These are phyloP conservation scores for Styphnolobium japonicum DNA, from an alignment of 306 rosid genomes.

Conservation along the genomic window DNA sequence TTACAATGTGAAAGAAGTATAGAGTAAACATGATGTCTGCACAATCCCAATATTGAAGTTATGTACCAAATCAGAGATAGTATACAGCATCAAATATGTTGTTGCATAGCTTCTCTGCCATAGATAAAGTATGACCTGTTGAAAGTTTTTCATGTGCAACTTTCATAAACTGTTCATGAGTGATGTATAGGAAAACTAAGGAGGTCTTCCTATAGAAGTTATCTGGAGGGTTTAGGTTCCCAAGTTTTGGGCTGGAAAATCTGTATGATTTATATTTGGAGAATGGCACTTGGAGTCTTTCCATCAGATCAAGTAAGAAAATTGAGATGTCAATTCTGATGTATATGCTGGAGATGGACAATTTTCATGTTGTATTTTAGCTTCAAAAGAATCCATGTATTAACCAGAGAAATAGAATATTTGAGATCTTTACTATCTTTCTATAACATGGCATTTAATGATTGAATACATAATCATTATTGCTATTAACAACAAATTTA, in stretches of 20 bases:
- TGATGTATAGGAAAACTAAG: neutral
- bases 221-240: neutral
- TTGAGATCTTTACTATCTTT: slow-evolving; percentile 7
- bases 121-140: neutral
- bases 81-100: neutral
- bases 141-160: neutral
- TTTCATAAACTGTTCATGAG: slow-evolving; percentile 10
- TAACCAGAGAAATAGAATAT: neutral
- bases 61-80: neutral
- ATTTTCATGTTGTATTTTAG: neutral
- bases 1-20: neutral
- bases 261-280: neutral
- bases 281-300: neutral
- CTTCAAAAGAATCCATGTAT: neutral
- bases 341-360: slow-evolving; percentile 5
- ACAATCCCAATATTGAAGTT: neutral
- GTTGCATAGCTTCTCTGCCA: neutral
- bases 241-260: neutral
- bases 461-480: neutral
- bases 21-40: neutral
- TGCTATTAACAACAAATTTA: slow-evolving; percentile 3
- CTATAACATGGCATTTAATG: slow-evolving; percentile 4
- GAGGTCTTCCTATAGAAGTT: neutral
- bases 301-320: slow-evolving; percentile 8
- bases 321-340: neutral